These are phyloP conservation scores for Coccomyxa subellipsoidea DNA, from an alignment of 163 green algal species.

Conservation along the genomic window DNA sequence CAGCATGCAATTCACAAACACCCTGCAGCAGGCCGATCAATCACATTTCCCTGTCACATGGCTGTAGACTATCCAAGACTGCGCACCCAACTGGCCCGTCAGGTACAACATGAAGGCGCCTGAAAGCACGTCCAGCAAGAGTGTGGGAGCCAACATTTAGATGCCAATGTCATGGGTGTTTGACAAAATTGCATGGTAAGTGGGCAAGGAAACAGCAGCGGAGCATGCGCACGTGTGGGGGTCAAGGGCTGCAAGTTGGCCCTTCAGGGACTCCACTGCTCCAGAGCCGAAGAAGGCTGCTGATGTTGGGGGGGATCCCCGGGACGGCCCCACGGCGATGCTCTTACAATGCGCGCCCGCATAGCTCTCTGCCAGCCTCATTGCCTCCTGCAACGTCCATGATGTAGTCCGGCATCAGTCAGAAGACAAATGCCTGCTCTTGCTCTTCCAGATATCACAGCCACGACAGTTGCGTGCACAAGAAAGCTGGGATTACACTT, in stretches of 20 bases:
- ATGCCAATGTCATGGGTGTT: too few species aligned
- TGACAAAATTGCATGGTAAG: too few species aligned
- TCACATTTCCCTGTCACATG: neutral
- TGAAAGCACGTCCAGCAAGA: too few species aligned
- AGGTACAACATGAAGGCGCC: too few species aligned
- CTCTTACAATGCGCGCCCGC: neutral
- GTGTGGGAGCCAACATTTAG: too few species aligned
- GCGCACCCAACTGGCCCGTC: too few species aligned
- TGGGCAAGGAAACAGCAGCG: too few species aligned
- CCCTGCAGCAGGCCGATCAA: slow-evolving; percentile 13
- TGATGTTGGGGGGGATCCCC: neutral
- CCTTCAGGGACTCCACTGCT: slow-evolving; percentile 14
- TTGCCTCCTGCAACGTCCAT: slow-evolving; percentile 26
- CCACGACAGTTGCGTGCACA: too few species aligned
- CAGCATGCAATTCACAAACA: slow-evolving; percentile 40
- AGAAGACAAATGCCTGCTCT: neutral
- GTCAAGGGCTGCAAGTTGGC: too few species aligned
- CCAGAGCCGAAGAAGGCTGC: slow-evolving; percentile 38
- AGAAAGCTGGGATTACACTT: too few species aligned
- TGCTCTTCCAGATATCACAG: neutral
- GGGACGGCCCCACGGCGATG: neutral
- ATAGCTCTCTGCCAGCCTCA: slow-evolving; percentile 32
- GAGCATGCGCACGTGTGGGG: neutral
- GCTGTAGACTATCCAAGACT: neutral
- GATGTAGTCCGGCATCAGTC: neutral